Conservation (phyloP, 1,284 basidiomycete species). For the Moesziomyces parantarcticus region DNA sequence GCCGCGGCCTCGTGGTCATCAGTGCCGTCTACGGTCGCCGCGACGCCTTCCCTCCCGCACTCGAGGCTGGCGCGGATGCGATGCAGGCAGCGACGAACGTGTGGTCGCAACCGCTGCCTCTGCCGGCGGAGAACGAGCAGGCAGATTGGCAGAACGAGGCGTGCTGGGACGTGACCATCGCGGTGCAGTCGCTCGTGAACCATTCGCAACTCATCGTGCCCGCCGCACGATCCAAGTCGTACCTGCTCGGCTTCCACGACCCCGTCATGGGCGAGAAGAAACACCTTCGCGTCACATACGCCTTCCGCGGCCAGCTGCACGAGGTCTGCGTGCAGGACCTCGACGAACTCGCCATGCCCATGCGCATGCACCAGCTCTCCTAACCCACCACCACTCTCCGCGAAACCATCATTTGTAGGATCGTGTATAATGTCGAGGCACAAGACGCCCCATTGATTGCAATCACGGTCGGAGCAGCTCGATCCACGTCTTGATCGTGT, state of each 20-base stretch:
- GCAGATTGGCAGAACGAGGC: slow-evolving; percentile 63
- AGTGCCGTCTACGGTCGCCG: slow-evolving; percentile 74
- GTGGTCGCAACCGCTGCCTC: slow-evolving; percentile 5
- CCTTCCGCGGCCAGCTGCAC: slow-evolving; percentile 79
- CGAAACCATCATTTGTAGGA: not conserved
- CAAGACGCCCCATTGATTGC: too few relatives aligned
- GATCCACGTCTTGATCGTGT: not conserved
- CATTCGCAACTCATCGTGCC: slow-evolving; percentile 83
- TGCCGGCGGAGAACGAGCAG: not conserved
- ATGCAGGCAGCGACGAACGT: not conserved
- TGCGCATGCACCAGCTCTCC: slow-evolving; percentile 67
- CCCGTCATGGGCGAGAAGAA: slow-evolving; percentile 78
- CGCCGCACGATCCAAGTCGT: slow-evolving; percentile 75
- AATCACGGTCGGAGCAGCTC: not conserved
- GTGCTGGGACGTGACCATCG: slow-evolving; percentile 79
- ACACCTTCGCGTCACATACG: slow-evolving; percentile 78
- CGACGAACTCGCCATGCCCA: slow-evolving; percentile 78
- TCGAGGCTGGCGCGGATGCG: not conserved
- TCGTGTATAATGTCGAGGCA: too few relatives aligned
- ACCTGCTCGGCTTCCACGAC: slow-evolving; percentile 80
- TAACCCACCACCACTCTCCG: not conserved
- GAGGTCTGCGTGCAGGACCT: slow-evolving; percentile 80
- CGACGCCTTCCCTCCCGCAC: slow-evolving; percentile 35
- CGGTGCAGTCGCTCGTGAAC: slow-evolving; percentile 83
- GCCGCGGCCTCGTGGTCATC: slow-evolving; percentile 76